Base-by-base conservation (phyloP, 805 yeast species). In the Zygoascus biomembranicola region DNA sequence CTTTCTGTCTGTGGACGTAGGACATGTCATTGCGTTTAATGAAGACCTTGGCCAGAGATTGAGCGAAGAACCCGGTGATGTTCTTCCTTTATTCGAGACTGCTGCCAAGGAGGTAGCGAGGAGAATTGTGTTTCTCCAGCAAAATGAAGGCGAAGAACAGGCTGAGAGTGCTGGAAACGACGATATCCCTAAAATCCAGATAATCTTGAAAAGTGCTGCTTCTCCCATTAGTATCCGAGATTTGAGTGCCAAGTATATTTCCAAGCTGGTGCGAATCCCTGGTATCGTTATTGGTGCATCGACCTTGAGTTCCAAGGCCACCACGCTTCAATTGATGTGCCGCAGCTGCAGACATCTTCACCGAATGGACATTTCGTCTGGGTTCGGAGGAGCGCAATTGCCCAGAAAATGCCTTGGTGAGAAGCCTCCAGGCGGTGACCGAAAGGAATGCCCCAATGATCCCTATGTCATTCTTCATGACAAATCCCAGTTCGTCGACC, bases 381-480 rank as follows among this genome's bases (percentile, higher is more conserved):
- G 90, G 1, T 85, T 89, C 61, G 86, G 95, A 16, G 79, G 80
- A 13, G 74, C 87, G 19, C 77, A 72, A 52, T 72, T 86, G 58
- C 96, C 96, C 13, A 77, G 78, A 32, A 67, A 64, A 43, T 89
- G 96, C 70, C 80, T 76, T 61, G 77, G 81, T 6, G 76, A 81
- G 2, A 67, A 71, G 1, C 74, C 79, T 4, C 81, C 79, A 47
- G 66, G 63, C 32, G 69, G 66, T 11, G 77, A 73, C 31, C 65
- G 65, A 44, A 80, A 79, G 55, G 78, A 72, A 55, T 94, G 99
- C 73, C 96, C 96, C 1, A 80, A 84, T 13, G 96, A 92, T 62
- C 99, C 99, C 2, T 94, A 90, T 63, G 79, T 87, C 39, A 87
- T 94, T 56, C 90, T 88, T 32, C 99, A 94, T 70, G 98, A 94